phyloP scores from a whole-genome alignment of 2,329 filamentous ascomycete genomes.

The Conoideocrella luteorostrata region DNA sequence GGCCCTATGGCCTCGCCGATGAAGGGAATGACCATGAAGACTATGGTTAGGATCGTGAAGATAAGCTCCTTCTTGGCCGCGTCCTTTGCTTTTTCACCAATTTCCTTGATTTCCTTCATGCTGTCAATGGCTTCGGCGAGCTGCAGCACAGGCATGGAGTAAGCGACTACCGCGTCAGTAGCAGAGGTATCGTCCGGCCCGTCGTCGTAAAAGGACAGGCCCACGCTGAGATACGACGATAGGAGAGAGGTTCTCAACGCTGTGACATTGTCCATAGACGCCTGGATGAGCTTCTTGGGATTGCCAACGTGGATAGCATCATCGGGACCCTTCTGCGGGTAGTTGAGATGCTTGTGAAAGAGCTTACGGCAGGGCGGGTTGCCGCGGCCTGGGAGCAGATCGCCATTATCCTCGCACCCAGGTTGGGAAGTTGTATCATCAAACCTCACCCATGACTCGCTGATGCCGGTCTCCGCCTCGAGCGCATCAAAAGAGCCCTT shows the following conservation, averaged over 20 bases:
- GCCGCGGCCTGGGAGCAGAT: too few species aligned
- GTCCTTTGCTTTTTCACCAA: constrained; percentile 17
- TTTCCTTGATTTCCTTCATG: constrained; percentile 19
- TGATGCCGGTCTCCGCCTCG: neutral
- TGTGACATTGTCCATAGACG: neutral
- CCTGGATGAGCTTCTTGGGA: neutral
- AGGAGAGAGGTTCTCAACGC: neutral
- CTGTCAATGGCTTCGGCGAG: constrained; percentile 17
- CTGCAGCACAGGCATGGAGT: constrained; percentile 17
- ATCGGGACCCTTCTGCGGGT: neutral
- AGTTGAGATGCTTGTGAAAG: neutral
- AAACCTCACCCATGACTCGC: neutral
- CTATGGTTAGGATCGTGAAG: constrained; percentile 33
- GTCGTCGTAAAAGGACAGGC: neutral
- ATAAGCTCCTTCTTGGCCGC: constrained; percentile 17
- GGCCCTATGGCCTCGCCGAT: constrained; percentile 30
- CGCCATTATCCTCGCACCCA: neutral
- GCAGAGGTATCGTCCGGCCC: neutral
- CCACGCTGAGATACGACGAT: neutral
- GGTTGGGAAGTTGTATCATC: neutral
- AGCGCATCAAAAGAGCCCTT: neutral
- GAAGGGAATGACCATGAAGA: constrained; percentile 44
- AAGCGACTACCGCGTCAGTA: neutral
- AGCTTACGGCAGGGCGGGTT: neutral
- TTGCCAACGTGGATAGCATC: neutral